Evolutionary conservation across 495 filamentous ascomycete genomes (phyloP).

Genomic region (Parachaetomium inaequale): DNA sequence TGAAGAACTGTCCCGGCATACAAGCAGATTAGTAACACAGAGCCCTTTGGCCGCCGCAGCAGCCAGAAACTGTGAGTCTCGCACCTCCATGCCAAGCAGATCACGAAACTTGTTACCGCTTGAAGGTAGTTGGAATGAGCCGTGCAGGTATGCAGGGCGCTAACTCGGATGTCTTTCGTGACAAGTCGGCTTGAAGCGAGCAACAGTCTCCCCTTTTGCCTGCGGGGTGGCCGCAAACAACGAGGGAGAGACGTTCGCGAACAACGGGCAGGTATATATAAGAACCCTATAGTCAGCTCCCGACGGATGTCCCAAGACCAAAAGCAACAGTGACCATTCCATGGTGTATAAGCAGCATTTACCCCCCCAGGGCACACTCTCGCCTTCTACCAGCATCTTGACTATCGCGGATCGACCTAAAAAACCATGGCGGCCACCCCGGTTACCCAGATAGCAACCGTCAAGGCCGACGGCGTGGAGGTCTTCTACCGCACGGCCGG

Average conservation of each 20-base stretch:
- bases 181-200: background rate
- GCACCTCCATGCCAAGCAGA: background rate
- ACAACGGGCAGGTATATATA: background rate
- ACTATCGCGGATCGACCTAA: background rate
- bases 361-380: background rate
- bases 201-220: background rate
- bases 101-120: background rate
- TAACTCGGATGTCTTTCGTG: background rate
- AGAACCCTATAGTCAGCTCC: background rate
- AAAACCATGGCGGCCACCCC: slow-evolving; percentile 17
- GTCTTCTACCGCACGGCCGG: slow-evolving; percentile 57
- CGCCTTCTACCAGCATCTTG: background rate
- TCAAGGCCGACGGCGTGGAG: slow-evolving; percentile 41
- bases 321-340: background rate
- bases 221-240: background rate
- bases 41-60: background rate
- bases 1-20: background rate
- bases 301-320: background rate
- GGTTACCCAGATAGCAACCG: slow-evolving; percentile 11
- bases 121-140: background rate
- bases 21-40: background rate
- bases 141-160: background rate
- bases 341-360: background rate
- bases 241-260: background rate
- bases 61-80: background rate